These are phyloP conservation scores for Delphinella strobiligena DNA, from an alignment of 2,329 filamentous ascomycete genomes.

Conservation along the genomic window DNA sequence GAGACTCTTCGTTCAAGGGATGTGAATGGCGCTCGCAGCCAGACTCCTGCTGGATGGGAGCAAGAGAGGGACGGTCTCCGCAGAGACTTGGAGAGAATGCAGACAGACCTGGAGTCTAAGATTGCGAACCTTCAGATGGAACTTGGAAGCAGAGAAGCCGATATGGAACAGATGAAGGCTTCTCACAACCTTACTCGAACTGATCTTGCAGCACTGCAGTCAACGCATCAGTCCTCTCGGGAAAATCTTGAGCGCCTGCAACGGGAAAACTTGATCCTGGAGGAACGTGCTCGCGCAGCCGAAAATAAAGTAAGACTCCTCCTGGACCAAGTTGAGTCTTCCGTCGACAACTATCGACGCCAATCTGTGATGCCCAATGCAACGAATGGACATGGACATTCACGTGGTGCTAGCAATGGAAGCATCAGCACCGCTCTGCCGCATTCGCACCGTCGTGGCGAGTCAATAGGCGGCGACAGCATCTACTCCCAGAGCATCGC, in stretches of 20 bases:
- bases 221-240: slow-evolving; percentile 32
- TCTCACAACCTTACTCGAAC: slow-evolving; percentile 26
- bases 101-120: slow-evolving; percentile 63
- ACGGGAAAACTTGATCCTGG: slow-evolving; percentile 67
- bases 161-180: slow-evolving; percentile 55
- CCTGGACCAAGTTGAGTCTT: slow-evolving; percentile 85
- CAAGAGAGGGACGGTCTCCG: slow-evolving; percentile 57
- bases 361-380: slow-evolving; percentile 39
- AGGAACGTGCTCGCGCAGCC: slow-evolving; percentile 75
- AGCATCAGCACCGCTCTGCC: slow-evolving; percentile 30
- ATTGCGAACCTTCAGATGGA: slow-evolving; percentile 58
- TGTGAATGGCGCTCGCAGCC: slow-evolving; percentile 7
- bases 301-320: slow-evolving; percentile 88
- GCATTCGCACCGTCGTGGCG: slow-evolving; percentile 42
- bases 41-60: slow-evolving; percentile 51
- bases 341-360: slow-evolving; percentile 87
- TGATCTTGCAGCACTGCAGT: slow-evolving; percentile 43
- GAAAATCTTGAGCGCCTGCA: slow-evolving; percentile 70
- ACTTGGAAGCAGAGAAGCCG: slow-evolving; percentile 50
- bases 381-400: slow-evolving; percentile 30
- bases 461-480: slow-evolving; percentile 51
- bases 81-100: slow-evolving; percentile 54
- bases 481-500: slow-evolving; percentile 36
- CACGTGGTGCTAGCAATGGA: slow-evolving; percentile 28
- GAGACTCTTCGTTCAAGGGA: slow-evolving; percentile 23